A percentile compares a stretch with the other conserved stretches of the same genome.
Conservation (phyloP, 192 early-diverging fungal genomes). For the Diversispora epigaea region DNA sequence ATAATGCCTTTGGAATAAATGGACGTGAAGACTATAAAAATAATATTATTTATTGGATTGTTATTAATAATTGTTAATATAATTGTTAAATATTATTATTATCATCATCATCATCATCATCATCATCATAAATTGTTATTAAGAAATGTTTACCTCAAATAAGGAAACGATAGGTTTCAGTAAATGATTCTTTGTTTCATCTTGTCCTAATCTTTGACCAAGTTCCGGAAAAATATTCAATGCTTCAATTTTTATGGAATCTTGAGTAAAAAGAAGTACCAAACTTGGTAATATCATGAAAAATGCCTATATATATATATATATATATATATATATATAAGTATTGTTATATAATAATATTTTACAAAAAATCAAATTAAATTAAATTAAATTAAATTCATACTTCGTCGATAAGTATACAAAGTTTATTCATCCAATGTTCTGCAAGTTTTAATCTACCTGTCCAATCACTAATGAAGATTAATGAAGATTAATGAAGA, state of each 20-base stretch:
- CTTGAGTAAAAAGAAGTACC: constrained; percentile 47
- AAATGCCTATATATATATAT: constrained; percentile 56
- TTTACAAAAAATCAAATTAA: neutral
- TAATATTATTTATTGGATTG: no score
- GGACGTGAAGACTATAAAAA: constrained; percentile 47
- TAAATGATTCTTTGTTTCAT: constrained; percentile 46
- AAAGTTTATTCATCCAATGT: constrained; percentile 28
- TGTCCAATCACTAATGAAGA: constrained; percentile 28
- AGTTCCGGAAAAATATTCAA: constrained; percentile 55
- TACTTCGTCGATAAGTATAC: constrained; percentile 32
- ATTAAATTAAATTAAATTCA: neutral
- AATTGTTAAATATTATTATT: no score
- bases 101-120: no score
- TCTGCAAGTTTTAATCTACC: constrained; percentile 24
- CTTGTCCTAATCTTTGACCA: constrained; percentile 49
- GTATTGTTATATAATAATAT: constrained; percentile 39
- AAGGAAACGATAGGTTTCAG: constrained; percentile 59
- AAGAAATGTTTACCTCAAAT: constrained; percentile 50
- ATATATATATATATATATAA: no score
- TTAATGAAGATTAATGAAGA: neutral
- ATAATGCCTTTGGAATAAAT: constrained; percentile 46
- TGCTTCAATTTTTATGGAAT: constrained; percentile 46
- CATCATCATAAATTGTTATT: neutral
- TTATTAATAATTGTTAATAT: no score
- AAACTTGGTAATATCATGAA: constrained; percentile 57